Conservation (phyloP, 495 filamentous ascomycete genomes). For the Penicillium soppii region DNA sequence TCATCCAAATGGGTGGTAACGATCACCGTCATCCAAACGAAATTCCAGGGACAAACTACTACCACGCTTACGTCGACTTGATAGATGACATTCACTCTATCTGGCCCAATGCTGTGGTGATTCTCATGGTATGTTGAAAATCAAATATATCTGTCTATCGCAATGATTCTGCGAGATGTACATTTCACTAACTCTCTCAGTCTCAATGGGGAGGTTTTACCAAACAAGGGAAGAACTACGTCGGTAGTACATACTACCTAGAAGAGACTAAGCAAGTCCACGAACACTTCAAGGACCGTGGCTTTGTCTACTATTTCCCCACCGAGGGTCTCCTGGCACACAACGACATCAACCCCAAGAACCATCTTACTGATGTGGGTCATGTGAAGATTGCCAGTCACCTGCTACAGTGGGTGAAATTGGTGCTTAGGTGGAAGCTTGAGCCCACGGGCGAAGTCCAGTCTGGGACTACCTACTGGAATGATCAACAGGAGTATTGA, state of each 20-base stretch:
- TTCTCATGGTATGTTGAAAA: constrained; percentile 54
- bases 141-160: background rate
- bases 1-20: constrained; percentile 70
- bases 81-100: constrained; percentile 59
- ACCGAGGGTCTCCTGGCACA: constrained; percentile 67
- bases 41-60: constrained; percentile 51
- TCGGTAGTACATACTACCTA: constrained; percentile 46
- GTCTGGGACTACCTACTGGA: constrained; percentile 63
- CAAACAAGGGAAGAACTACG: constrained; percentile 52
- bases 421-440: constrained; percentile 60
- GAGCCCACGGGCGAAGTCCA: constrained; percentile 63
- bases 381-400: constrained; percentile 69
- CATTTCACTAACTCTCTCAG: constrained; percentile 23
- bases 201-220: constrained; percentile 64
- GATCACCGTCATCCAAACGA: constrained; percentile 62
- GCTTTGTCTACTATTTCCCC: constrained; percentile 68
- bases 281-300: constrained; percentile 53
- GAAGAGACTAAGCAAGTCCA: constrained; percentile 55
- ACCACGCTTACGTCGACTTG: constrained; percentile 56
- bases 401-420: constrained; percentile 54
- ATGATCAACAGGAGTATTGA: constrained; percentile 52
- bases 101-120: constrained; percentile 61
- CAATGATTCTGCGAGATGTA: background rate
- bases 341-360: constrained; percentile 64
- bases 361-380: constrained; percentile 66